Evolutionary conservation across 2,329 filamentous ascomycete genomes (phyloP).

Genomic region (Cladosporium sp.): DNA sequence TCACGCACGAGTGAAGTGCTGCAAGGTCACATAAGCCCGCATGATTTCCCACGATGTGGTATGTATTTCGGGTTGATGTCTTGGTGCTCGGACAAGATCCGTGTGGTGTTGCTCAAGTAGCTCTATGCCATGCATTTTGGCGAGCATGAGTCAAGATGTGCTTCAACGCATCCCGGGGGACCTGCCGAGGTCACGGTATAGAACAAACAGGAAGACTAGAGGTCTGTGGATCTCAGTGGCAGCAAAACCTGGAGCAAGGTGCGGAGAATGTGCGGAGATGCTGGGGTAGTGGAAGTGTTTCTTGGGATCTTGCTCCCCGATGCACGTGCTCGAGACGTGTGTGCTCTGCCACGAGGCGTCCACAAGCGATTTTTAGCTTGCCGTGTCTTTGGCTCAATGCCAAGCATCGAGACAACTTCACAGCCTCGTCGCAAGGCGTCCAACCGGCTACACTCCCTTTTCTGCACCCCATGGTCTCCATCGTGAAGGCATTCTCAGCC

Average conservation of each 20-base stretch:
- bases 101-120: background rate
- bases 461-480: background rate
- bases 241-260: no score
- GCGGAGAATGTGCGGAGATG: constrained; percentile 2
- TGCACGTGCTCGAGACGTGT: background rate
- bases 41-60: background rate
- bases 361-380: background rate
- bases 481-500: constrained; percentile 3
- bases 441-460: background rate
- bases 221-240: no score
- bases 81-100: constrained; percentile 2
- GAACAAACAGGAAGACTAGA: no score
- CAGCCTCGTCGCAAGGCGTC: background rate
- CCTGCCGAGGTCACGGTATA: background rate
- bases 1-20: background rate
- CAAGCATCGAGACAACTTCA: background rate
- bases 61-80: background rate
- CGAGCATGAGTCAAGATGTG: background rate
- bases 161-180: background rate
- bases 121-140: background rate
- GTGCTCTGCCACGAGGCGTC: background rate
- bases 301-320: no score
- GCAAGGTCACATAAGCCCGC: background rate
- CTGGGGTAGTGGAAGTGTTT: background rate
- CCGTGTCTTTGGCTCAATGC: background rate